Conservation (phyloP, 805 yeast species). For the Myxozyma neglecta region DNA sequence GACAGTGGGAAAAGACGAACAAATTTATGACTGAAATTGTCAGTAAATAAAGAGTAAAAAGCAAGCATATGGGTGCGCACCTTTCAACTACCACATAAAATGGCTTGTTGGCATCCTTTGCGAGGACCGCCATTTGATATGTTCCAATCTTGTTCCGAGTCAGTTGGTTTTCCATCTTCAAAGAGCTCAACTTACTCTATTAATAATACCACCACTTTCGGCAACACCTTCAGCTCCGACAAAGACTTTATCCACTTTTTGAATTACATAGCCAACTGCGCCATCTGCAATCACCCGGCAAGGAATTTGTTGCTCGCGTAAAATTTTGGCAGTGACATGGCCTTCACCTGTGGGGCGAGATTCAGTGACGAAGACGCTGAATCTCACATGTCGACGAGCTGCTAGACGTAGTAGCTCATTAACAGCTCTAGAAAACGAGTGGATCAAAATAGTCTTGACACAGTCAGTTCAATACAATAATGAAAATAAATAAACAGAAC, state of each 20-base stretch:
- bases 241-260: conserved; percentile 78
- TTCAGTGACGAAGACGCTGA: conserved; percentile 89
- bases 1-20: conserved; percentile 94
- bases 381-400: conserved; percentile 72
- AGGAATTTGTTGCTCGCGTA: conserved; percentile 76
- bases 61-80: conserved; percentile 5
- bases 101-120: conserved; percentile 87
- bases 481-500: background rate
- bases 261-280: conserved; percentile 89
- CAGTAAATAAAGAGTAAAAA: background rate
- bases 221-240: conserved; percentile 99
- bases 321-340: conserved; percentile 62
- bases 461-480: background rate
- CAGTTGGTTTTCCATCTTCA: background rate
- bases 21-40: conserved; percentile 69
- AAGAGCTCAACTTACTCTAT: conserved; percentile 49
- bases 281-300: conserved; percentile 85
- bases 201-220: conserved; percentile 96
- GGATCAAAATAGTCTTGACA: conserved; percentile 60
- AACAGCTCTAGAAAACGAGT: conserved; percentile 90
- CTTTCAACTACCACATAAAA: conserved; percentile 88
- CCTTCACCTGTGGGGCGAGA: conserved; percentile 85
- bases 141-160: conserved; percentile 59
- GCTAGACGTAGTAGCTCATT: conserved; percentile 73
- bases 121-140: conserved; percentile 89